Percentiles rank a stretch among this genome's conserved stretches.
Conservation (phyloP, 306 rosid genomes). For the Ormosia semicastrata region DNA sequence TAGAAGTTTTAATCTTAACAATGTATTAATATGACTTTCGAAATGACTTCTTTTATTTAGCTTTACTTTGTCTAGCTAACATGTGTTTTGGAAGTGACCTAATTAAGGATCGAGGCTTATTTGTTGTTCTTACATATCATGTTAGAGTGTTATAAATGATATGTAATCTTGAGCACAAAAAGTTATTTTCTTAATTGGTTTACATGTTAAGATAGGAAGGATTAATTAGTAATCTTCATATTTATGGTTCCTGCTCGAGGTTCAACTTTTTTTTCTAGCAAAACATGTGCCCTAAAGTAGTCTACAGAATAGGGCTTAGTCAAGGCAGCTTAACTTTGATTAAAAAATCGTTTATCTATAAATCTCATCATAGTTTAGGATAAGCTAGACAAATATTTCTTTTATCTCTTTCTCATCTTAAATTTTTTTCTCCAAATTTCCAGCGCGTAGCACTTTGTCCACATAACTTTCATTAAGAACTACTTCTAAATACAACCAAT, state of each 20-base stretch:
- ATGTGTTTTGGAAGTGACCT: background rate
- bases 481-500: background rate
- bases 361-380: background rate
- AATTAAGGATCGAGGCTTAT: background rate
- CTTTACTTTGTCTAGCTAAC: background rate
- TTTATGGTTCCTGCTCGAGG: background rate
- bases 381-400: slow-evolving; percentile 16
- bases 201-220: background rate
- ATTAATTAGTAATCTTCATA: background rate
- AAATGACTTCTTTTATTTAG: background rate
- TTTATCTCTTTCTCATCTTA: background rate
- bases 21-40: background rate
- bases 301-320: slow-evolving; percentile 18
- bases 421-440: too few species aligned
- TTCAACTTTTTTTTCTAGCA: background rate
- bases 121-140: background rate
- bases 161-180: background rate
- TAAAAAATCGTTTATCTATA: background rate
- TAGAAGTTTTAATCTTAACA: background rate
- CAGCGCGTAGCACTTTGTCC: background rate
- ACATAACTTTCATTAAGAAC: background rate
- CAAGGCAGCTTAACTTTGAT: slow-evolving; percentile 12
- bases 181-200: background rate
- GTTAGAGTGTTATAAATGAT: background rate
- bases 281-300: slow-evolving; percentile 27